Percentiles rank a stretch among this genome's conserved stretches.
phyloP scores from a whole-genome alignment of 129 eudicot species.

The Artemisia argyi region DNA sequence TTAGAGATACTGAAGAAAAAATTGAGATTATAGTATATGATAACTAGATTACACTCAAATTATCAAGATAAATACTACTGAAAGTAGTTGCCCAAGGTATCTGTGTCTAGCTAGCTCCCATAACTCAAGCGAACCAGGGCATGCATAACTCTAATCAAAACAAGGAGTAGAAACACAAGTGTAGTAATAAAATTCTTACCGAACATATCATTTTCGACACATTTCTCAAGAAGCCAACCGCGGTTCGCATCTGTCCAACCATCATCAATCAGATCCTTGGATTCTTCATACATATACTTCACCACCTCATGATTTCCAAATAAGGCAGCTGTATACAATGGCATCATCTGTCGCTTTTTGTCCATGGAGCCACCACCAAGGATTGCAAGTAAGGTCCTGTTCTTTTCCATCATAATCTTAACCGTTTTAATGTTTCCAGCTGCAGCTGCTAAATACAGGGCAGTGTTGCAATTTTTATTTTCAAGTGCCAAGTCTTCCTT shows the following conservation, averaged over 20 bases:
- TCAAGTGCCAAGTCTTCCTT: conserved; percentile 22
- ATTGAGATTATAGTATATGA: too few species aligned
- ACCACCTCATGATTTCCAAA: conserved; percentile 36
- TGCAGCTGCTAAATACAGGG: conserved; percentile 42
- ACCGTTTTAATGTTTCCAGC: conserved; percentile 32
- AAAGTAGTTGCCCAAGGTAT: too few species aligned
- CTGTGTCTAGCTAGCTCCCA: too few species aligned
- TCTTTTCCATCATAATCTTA: conserved; percentile 21
- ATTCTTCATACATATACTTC: conserved; percentile 14
- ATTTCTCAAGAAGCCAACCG: conserved; percentile 23
- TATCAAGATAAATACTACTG: too few species aligned
- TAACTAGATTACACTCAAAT: too few species aligned
- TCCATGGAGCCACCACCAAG: background rate
- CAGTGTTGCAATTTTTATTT: conserved; percentile 34
- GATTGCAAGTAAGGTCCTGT: conserved; percentile 2
- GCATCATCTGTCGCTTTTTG: background rate
- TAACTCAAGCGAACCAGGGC: too few species aligned
- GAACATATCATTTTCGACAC: conserved; percentile 27
- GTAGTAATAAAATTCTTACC: conserved; percentile 22
- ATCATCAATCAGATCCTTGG: conserved; percentile 3
- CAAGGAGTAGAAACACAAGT: background rate
- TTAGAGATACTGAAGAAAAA: too few species aligned
- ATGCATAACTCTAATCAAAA: too few species aligned
- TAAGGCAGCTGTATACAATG: conserved; percentile 33
- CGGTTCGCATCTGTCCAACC: conserved; percentile 16